These are phyloP conservation scores for Colletotrichum shisoi DNA, from an alignment of 2,329 filamentous ascomycete species.

Conservation along the genomic window DNA sequence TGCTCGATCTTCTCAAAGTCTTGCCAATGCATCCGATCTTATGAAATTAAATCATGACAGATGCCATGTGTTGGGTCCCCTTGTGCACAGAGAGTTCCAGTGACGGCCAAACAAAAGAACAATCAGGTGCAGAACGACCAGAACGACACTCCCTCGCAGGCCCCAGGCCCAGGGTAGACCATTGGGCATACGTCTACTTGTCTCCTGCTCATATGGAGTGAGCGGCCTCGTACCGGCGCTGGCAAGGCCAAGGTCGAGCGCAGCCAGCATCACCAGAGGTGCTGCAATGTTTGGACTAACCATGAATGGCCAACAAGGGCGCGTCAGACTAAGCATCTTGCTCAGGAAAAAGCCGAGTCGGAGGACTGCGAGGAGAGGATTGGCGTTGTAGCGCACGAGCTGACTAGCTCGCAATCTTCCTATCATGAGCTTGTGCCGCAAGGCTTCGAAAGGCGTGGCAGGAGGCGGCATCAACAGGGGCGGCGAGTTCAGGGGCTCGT, in stretches of 20 bases:
- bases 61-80: conserved; percentile 28
- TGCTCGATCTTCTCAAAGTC: background rate
- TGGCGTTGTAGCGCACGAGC: conserved; percentile 44
- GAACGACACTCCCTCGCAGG: conserved; percentile 45
- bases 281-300: conserved; percentile 70
- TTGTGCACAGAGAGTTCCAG: conserved; percentile 49
- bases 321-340: conserved; percentile 72
- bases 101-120: conserved; percentile 49
- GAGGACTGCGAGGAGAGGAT: conserved; percentile 50
- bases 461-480: conserved; percentile 63
- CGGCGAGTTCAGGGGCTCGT: conserved; percentile 44
- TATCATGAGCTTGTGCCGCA: conserved; percentile 49
- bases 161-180: conserved; percentile 43
- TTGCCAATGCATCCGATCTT: background rate
- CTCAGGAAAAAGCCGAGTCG: conserved; percentile 70
- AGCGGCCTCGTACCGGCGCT: conserved; percentile 2
- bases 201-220: conserved; percentile 1
- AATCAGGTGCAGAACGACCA: conserved; percentile 48
- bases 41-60: background rate
- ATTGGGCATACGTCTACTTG: conserved; percentile 10
- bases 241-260: conserved; percentile 66
- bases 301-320: conserved; percentile 76
- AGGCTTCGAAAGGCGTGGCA: conserved; percentile 47
- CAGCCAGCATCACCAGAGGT: conserved; percentile 73
- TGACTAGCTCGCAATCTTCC: conserved; percentile 49